phyloP scores from a whole-genome alignment of 352 stramenopile species.

The Blastocystis sp. region DNA sequence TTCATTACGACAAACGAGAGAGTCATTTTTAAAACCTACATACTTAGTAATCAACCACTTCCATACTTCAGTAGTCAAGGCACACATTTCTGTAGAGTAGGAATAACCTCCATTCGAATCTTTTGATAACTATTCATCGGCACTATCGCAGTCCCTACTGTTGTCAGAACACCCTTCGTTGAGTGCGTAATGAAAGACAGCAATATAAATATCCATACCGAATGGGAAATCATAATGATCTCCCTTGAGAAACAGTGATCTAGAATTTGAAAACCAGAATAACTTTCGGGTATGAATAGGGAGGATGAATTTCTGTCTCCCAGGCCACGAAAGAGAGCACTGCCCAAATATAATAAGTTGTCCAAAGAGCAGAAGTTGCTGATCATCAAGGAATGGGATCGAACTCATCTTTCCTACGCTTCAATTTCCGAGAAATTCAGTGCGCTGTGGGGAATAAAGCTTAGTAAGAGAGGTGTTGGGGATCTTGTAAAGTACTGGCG shows the following conservation, averaged over 20 bases:
- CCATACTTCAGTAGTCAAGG: background rate
- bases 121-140: background rate
- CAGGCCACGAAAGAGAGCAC: background rate
- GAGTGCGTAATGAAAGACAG: conserved; percentile 25
- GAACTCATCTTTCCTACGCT: background rate
- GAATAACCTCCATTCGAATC: background rate
- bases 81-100: conserved; percentile 30
- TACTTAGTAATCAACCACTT: background rate
- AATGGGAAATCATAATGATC: too few relatives aligned
- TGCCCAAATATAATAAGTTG: conserved; percentile 31
- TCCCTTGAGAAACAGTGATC: too few relatives aligned
- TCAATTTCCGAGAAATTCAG: background rate
- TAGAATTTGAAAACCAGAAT: too few relatives aligned
- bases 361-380: background rate
- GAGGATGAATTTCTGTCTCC: background rate
- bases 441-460: background rate
- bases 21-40: background rate
- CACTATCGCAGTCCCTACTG: background rate
- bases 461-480: conserved; percentile 20
- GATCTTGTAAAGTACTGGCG: conserved; percentile 6
- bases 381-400: background rate
- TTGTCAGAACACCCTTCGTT: background rate
- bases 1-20: background rate
- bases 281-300: background rate
- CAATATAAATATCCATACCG: background rate